Conservation (phyloP, 495 filamentous ascomycete genomes). For the Penicillium mononematosum region DNA sequence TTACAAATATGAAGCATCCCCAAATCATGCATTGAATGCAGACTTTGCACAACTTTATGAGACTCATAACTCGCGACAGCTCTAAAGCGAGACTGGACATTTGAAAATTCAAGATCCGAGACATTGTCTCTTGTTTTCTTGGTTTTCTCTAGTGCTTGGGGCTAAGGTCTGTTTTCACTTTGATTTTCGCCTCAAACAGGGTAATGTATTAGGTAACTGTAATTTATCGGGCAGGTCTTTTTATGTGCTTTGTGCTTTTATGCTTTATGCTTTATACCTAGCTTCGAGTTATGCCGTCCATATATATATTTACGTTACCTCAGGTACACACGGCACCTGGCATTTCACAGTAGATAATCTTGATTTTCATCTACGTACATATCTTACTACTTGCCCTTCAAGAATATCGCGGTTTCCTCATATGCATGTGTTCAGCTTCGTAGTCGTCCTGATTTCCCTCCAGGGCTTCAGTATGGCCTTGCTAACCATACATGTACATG, state of each 20-base stretch:
- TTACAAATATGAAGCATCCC: background rate
- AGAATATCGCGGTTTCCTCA: background rate
- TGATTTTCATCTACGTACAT: background rate
- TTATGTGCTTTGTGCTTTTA: too few relatives aligned
- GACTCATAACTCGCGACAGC: background rate
- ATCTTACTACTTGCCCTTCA: background rate
- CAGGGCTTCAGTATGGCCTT: background rate
- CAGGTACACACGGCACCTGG: background rate
- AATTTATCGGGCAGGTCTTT: background rate
- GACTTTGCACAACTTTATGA: background rate
- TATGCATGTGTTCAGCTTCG: background rate
- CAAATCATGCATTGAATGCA: background rate
- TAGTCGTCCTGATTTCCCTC: slow-evolving; percentile 3
- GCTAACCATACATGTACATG: too few relatives aligned
- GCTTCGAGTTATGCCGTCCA: background rate
- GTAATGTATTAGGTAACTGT: background rate
- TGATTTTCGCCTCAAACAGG: background rate
- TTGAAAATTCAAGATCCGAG: slow-evolving; percentile 22
- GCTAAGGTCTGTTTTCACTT: background rate
- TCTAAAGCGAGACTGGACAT: slow-evolving; percentile 21
- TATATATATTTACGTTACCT: background rate
- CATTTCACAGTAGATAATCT: background rate
- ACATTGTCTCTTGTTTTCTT: slow-evolving; percentile 24
- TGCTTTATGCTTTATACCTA: background rate
- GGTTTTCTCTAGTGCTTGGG: slow-evolving; percentile 1